These are phyloP conservation scores for Anthostomella pinea DNA, from an alignment of 2,329 filamentous ascomycete species.

Conservation along the genomic window DNA sequence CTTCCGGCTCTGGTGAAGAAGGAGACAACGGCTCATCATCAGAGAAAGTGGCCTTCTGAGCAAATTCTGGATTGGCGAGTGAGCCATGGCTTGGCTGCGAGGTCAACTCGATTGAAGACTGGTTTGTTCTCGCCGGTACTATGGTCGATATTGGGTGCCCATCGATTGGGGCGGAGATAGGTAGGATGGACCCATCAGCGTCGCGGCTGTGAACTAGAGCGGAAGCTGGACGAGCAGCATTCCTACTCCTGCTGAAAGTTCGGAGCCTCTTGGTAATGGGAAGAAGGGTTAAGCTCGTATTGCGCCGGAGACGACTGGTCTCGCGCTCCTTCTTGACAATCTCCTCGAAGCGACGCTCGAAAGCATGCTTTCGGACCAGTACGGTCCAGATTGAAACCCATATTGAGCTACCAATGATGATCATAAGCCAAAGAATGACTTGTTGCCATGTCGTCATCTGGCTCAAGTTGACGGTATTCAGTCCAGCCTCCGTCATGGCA, in stretches of 20 bases:
- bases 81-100: too few relatives aligned
- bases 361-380: constrained; percentile 56
- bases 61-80: neutral
- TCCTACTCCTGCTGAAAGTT: constrained; percentile 19
- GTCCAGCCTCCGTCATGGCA: constrained; percentile 65
- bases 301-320: constrained; percentile 26
- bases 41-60: too few relatives aligned
- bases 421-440: constrained; percentile 58
- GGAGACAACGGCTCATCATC: too few relatives aligned
- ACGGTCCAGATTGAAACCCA: constrained; percentile 65
- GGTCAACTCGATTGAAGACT: too few relatives aligned
- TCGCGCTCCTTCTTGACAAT: constrained; percentile 45
- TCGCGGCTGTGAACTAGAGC: neutral
- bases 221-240: constrained; percentile 3
- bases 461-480: constrained; percentile 59
- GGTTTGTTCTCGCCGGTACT: constrained; percentile 14
- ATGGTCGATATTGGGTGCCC: constrained; percentile 16
- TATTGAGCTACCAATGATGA: constrained; percentile 62
- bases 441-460: constrained; percentile 66
- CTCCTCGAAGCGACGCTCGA: constrained; percentile 57
- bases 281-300: constrained; percentile 26
- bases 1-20: too few relatives aligned
- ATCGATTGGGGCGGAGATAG: constrained; percentile 23
- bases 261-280: constrained; percentile 25
- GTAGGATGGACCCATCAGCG: constrained; percentile 1